Conservation (phyloP, 306 rosid genomes). For the Quercus agrifolia region DNA sequence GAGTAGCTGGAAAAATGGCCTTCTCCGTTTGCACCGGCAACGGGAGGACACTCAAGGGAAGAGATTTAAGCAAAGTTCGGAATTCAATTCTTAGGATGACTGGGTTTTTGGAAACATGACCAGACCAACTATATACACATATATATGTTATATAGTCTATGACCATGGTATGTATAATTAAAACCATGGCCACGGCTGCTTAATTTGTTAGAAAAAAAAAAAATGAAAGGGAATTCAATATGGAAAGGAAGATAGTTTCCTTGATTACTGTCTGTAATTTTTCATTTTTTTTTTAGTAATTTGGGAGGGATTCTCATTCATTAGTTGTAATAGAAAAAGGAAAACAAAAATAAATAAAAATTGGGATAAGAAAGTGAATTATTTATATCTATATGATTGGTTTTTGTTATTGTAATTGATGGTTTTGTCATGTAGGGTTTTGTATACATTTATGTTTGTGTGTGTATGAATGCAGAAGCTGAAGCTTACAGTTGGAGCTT, state of each 20-base stretch:
- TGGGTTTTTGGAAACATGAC: constrained; percentile 72
- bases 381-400: background rate
- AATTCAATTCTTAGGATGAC: constrained; percentile 86
- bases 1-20: constrained; percentile 66
- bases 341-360: background rate
- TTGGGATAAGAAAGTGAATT: background rate
- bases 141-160: too few species aligned
- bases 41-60: constrained; percentile 86
- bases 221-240: background rate
- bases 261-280: background rate
- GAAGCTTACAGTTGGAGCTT: constrained; percentile 15
- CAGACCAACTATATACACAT: too few species aligned
- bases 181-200: constrained; percentile 4
- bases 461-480: constrained; percentile 1
- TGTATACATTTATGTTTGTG: background rate
- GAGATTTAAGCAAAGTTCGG: constrained; percentile 82
- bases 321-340: constrained; percentile 7
- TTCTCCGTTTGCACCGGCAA: constrained; percentile 69
- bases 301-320: constrained; percentile 17
- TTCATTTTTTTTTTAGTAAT: background rate
- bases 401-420: background rate
- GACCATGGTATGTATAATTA: too few species aligned
- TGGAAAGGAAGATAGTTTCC: background rate
- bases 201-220: background rate
- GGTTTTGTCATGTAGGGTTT: background rate